These are phyloP conservation scores for Lupinus albus DNA, from an alignment of 306 rosid species.

Conservation along the genomic window DNA sequence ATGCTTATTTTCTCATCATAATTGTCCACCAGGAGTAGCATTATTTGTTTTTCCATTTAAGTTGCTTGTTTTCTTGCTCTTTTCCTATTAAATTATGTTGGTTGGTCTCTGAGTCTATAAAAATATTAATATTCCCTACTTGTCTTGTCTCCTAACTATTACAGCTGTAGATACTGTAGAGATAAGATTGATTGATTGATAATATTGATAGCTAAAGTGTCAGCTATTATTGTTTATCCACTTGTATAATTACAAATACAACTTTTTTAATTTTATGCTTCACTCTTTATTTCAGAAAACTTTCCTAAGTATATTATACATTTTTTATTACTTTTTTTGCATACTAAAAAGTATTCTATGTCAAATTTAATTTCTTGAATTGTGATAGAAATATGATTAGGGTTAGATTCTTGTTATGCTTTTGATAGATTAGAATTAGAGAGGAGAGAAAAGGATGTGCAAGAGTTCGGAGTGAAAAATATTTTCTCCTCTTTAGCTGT, in stretches of 20 bases:
- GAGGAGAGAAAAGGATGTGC: too few species aligned
- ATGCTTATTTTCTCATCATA: slow-evolving; percentile 10
- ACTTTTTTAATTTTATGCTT: slow-evolving; percentile 8
- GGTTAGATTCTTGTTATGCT: slow-evolving; percentile 8
- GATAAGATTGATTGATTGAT: slow-evolving; percentile 3
- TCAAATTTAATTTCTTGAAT: slow-evolving; percentile 3
- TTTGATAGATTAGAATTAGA: too few species aligned
- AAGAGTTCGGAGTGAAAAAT: too few species aligned
- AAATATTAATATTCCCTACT: background rate
- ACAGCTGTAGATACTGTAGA: slow-evolving; percentile 12
- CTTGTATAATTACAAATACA: slow-evolving; percentile 11
- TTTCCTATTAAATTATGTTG: background rate
- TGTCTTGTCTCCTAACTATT: background rate
- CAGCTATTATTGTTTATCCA: slow-evolving; percentile 19
- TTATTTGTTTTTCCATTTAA: background rate
- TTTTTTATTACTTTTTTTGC: background rate
- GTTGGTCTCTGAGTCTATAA: slow-evolving; percentile 2
- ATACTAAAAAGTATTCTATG: slow-evolving; percentile 1
- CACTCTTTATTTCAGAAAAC: background rate
- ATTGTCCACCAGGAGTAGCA: background rate
- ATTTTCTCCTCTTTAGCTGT: too few species aligned
- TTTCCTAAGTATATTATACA: background rate
- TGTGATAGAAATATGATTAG: background rate
- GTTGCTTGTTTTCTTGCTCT: slow-evolving; percentile 3
- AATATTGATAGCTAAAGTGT: background rate